phyloP scores from a whole-genome alignment of 495 filamentous ascomycete species.

The Penicillium arizonense region DNA sequence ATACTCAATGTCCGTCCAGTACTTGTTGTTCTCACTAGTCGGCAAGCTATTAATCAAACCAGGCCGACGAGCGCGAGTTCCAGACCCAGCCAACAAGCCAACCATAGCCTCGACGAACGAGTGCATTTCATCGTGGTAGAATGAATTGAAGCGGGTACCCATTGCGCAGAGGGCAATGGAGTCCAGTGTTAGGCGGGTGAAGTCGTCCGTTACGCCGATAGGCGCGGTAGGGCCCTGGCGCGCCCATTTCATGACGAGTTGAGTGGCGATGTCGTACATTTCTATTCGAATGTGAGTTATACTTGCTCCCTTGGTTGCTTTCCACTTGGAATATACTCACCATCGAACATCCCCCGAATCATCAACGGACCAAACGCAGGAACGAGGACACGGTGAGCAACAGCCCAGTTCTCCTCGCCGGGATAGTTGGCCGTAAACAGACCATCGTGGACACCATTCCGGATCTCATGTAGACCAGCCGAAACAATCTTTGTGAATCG shows the following conservation, averaged over 20 bases:
- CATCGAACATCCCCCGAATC: conserved; percentile 67
- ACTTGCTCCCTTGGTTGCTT: background rate
- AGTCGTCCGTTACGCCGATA: conserved; percentile 66
- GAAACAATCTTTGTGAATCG: conserved; percentile 59
- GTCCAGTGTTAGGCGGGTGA: conserved; percentile 72
- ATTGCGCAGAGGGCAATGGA: conserved; percentile 72
- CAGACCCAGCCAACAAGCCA: conserved; percentile 55
- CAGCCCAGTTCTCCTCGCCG: conserved; percentile 65
- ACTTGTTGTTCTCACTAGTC: conserved; percentile 54
- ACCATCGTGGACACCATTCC: conserved; percentile 61
- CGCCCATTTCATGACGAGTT: conserved; percentile 76
- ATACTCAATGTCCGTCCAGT: conserved; percentile 54
- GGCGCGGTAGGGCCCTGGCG: conserved; percentile 54
- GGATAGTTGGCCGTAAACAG: conserved; percentile 63
- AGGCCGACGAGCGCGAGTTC: conserved; percentile 49
- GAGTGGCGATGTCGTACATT: conserved; percentile 71
- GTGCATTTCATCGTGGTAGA: conserved; percentile 64
- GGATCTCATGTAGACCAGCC: conserved; percentile 49
- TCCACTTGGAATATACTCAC: conserved; percentile 8
- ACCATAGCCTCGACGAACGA: conserved; percentile 68
- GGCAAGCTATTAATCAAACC: conserved; percentile 49
- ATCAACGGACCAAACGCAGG: conserved; percentile 72
- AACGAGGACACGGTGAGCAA: conserved; percentile 65
- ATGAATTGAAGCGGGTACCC: conserved; percentile 74
- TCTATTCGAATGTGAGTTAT: conserved; percentile 29